phyloP scores from a whole-genome alignment of 1,139 yeast species.

The Lodderomyces beijingensis region DNA sequence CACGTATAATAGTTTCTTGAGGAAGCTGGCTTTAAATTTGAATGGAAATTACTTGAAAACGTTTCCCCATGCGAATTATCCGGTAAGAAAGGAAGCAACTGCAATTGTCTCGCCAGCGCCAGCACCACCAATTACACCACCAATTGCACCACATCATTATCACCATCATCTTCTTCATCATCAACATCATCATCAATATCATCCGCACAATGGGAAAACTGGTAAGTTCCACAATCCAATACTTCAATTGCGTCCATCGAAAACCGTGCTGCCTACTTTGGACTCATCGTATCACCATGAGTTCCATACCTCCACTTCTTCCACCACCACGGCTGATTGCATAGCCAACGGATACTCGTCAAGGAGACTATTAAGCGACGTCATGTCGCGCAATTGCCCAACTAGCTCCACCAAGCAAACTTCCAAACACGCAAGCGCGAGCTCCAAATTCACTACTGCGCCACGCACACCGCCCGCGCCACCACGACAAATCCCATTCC shows the following conservation, averaged over 20 bases:
- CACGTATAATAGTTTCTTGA: constrained; percentile 30
- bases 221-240: constrained; percentile 39
- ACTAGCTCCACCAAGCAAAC: too few relatives aligned
- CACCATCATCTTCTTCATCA: constrained; percentile 3
- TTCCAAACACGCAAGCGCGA: too few relatives aligned
- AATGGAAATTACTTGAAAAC: constrained; percentile 20
- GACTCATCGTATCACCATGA: constrained; percentile 19
- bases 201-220: too few relatives aligned
- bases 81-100: not conserved
- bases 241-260: constrained; percentile 18
- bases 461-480: too few relatives aligned
- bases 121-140: not conserved
- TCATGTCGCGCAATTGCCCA: constrained; percentile 3
- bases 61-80: constrained; percentile 26
- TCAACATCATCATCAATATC: too few relatives aligned
- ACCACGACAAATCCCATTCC: not conserved
- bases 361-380: constrained; percentile 2
- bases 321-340: constrained; percentile 2
- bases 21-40: constrained; percentile 31
- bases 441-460: too few relatives aligned
- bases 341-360: constrained; percentile 4
- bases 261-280: constrained; percentile 24
- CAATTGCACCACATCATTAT: not conserved
- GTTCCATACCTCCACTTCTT: too few relatives aligned
- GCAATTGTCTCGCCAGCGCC: not conserved